Base-by-base conservation (phyloP, 768 basidiomycete species). In the Collybia mongolica region DNA sequence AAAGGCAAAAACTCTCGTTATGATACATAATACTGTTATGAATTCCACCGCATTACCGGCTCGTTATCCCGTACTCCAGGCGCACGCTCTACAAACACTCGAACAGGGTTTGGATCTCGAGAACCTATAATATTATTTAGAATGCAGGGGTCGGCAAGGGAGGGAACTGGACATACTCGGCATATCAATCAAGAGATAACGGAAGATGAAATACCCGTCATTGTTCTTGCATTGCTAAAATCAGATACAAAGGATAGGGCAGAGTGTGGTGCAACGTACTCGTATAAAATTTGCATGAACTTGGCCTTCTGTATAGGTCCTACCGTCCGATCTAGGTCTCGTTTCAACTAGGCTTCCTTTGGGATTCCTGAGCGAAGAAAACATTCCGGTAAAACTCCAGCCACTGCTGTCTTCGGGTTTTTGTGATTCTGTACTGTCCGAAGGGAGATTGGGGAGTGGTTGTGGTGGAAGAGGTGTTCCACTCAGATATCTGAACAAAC, bases 281-380 rank as follows among this genome's bases (percentile, higher is more conserved):
- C 80, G 80, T 52, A 90, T 73, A 37, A 90, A 75, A 66, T 88
- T 84, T 7, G 82, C 90, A 65, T 92, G 90, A 7, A 88, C 87
- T 58, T 92, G 88, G 6, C 90, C 90, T 53, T 91, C 88, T 15
- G 76, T 83, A 68, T 77, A 88, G 15, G 69, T 59, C 50, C 70
- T 72, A 11, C 75, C 77, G 18, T 70, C 68, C 18, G 61, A 51
- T 23, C 71, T 70, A 17, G 62, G 53, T 12, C 50, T 56, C 5
- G 69, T 49, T 46, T 70, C 72, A 48, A 47, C 54, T 35, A 54
- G 53, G 39, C 58, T 64, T 44, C 61, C 65, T 43, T 63, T 67
- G 26, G 66, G 58, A 38, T 73, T 70, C 55, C 76, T 76, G 50
- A 93, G 62, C 0, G 84, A 82, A 19, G 84, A 79, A 65, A 92